Evolutionary conservation across 228 moss, liverwort and hornwort species (phyloP).

Genomic region (Sphagnum magellanicum): DNA sequence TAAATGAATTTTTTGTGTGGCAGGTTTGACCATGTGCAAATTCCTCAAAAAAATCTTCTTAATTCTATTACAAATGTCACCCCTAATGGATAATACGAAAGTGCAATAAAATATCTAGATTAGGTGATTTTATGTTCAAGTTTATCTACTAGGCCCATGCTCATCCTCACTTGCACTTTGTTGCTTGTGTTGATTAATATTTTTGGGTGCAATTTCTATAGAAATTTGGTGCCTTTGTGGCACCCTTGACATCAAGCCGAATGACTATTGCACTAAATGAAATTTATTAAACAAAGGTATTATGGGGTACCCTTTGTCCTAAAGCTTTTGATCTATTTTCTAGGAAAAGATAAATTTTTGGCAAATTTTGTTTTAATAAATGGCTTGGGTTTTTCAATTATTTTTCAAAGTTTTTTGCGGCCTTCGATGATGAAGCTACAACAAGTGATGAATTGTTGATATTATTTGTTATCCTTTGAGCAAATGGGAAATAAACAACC

Average conservation of each 20-base stretch:
- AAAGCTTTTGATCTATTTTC: no score
- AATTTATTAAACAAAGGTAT: slow-evolving; percentile 66
- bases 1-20: not conserved
- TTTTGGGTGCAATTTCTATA: slow-evolving; percentile 16
- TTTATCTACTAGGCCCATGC: no score
- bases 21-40: slow-evolving; percentile 92
- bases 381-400: no score
- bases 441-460: no score
- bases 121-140: slow-evolving; percentile 35
- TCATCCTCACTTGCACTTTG: not conserved
- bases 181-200: not conserved
- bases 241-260: slow-evolving; percentile 88
- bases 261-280: slow-evolving; percentile 63
- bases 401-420: no score
- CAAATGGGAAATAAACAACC: no score
- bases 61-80: slow-evolving; percentile 92
- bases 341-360: no score
- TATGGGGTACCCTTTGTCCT: no score
- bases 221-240: slow-evolving; percentile 95
- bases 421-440: no score
- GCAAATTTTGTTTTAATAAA: no score
- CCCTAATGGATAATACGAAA: slow-evolving; percentile 73
- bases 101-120: slow-evolving; percentile 82
- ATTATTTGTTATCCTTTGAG: no score
- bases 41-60: slow-evolving; percentile 84